A percentile compares a stretch with the other conserved stretches of the same genome.
Conservation (phyloP, 2,329 filamentous ascomycete species). For the Talaromyces atroroseus region DNA sequence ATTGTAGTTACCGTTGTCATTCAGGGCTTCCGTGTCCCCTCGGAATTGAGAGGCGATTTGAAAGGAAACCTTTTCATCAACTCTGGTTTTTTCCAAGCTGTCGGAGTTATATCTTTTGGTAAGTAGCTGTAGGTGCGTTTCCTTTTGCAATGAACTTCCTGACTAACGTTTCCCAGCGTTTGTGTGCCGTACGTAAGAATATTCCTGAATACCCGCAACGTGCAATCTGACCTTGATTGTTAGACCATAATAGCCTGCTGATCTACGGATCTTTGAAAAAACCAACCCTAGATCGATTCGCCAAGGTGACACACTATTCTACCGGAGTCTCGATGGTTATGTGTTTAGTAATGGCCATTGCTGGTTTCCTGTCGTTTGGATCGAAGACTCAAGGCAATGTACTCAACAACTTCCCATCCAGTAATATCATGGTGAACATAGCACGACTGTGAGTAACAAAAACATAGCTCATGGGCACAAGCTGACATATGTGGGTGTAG, state of each 20-base stretch:
- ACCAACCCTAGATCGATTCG: constrained; percentile 92
- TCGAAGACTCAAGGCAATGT: constrained; percentile 90
- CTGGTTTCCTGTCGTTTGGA: constrained; percentile 89
- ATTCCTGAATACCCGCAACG: background rate
- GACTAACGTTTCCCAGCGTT: constrained; percentile 49
- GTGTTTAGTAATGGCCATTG: constrained; percentile 80
- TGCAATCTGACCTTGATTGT: constrained; percentile 17
- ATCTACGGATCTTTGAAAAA: constrained; percentile 95
- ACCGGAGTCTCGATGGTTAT: constrained; percentile 87
- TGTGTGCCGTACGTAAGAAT: constrained; percentile 55
- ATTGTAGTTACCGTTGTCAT: constrained; percentile 85
- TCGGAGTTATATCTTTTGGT: constrained; percentile 98
- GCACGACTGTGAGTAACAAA: constrained; percentile 62
- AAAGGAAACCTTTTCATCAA: constrained; percentile 71
- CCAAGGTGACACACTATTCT: constrained; percentile 87
- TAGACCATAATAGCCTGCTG: constrained; percentile 88
- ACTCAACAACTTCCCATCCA: constrained; percentile 89
- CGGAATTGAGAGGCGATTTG: constrained; percentile 66
- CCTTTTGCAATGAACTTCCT: constrained; percentile 5
- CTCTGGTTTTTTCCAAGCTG: constrained; percentile 84
- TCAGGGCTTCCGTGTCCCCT: constrained; percentile 70
- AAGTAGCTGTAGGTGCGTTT: constrained; percentile 23
- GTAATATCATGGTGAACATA: constrained; percentile 91
- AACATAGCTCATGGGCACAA: background rate
- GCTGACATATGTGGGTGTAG: constrained; percentile 29